Percentiles rank a stretch among this genome's conserved stretches.
phyloP scores from a whole-genome alignment of 495 filamentous ascomycete species.

The Penicillium argentinense region DNA sequence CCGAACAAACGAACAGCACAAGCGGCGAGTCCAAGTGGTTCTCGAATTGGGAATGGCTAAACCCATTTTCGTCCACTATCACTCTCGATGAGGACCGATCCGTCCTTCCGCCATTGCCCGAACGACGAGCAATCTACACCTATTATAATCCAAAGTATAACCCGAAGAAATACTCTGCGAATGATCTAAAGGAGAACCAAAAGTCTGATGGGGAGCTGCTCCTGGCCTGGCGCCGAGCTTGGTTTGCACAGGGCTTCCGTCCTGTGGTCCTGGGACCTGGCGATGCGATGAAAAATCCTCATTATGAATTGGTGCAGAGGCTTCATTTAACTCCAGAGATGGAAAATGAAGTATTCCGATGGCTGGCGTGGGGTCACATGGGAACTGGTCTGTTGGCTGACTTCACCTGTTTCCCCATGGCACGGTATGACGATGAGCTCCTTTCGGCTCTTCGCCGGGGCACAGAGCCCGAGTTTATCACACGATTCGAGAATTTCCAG shows the following conservation, averaged over 20 bases:
- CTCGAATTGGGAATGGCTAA: conserved; percentile 82
- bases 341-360: conserved; percentile 73
- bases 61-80: conserved; percentile 82
- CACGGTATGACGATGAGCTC: conserved; percentile 66
- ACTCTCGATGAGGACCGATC: conserved; percentile 83
- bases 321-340: conserved; percentile 54
- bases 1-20: conserved; percentile 76
- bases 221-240: conserved; percentile 85
- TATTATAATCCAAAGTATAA: conserved; percentile 72
- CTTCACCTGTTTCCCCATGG: conserved; percentile 85
- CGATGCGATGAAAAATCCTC: conserved; percentile 82
- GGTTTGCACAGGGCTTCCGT: conserved; percentile 90
- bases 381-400: conserved; percentile 80
- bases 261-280: conserved; percentile 77
- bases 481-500: conserved; percentile 70
- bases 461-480: conserved; percentile 64
- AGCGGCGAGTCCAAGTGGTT: conserved; percentile 82
- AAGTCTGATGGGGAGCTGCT: conserved; percentile 77
- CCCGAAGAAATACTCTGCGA: conserved; percentile 32
- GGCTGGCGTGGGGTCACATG: conserved; percentile 94
- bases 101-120: conserved; percentile 76
- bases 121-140: conserved; percentile 82
- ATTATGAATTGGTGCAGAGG: conserved; percentile 64
- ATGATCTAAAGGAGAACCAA: conserved; percentile 58
- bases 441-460: conserved; percentile 72